Evolutionary conservation across 1,284 basidiomycete genomes (phyloP).

Genomic region (Tetrapyrgos nigripes): DNA sequence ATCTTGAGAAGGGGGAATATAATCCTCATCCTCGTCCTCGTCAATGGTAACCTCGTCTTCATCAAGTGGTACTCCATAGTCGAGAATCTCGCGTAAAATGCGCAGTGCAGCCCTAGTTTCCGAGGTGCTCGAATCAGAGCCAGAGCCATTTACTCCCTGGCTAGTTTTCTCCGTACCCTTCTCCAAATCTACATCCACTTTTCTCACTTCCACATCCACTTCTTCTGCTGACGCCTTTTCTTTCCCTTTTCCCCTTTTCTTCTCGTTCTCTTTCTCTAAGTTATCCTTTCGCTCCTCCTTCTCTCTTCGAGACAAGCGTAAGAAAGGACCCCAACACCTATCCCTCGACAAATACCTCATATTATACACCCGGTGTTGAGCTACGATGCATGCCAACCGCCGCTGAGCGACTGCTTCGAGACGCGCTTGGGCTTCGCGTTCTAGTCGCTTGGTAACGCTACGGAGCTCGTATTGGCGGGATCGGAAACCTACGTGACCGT

Average conservation of each 20-base stretch:
- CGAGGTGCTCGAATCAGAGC: too few species aligned
- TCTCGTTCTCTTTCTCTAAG: neutral
- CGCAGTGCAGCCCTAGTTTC: neutral
- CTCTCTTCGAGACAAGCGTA: conserved; percentile 19
- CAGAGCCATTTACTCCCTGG: neutral
- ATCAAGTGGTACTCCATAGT: conserved; percentile 5
- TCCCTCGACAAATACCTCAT: conserved; percentile 45
- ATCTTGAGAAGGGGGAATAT: neutral
- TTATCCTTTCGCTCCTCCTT: neutral
- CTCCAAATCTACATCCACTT: neutral
- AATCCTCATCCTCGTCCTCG: conserved; percentile 14
- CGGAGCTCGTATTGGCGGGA: conserved; percentile 11
- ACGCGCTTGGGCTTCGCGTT: neutral
- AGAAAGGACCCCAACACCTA: conserved; percentile 48
- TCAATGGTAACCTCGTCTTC: neutral
- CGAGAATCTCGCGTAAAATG: conserved; percentile 12
- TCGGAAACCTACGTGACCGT: too few species aligned
- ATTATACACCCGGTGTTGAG: conserved; percentile 39
- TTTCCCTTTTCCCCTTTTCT: conserved; percentile 7
- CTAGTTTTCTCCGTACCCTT: neutral
- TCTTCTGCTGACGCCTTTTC: neutral
- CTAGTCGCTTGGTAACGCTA: conserved; percentile 1
- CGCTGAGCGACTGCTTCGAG: neutral
- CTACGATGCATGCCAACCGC: conserved; percentile 13
- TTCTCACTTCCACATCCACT: neutral